phyloP scores from a whole-genome alignment of 352 stramenopile species.

The Phytophthora fragariae region DNA sequence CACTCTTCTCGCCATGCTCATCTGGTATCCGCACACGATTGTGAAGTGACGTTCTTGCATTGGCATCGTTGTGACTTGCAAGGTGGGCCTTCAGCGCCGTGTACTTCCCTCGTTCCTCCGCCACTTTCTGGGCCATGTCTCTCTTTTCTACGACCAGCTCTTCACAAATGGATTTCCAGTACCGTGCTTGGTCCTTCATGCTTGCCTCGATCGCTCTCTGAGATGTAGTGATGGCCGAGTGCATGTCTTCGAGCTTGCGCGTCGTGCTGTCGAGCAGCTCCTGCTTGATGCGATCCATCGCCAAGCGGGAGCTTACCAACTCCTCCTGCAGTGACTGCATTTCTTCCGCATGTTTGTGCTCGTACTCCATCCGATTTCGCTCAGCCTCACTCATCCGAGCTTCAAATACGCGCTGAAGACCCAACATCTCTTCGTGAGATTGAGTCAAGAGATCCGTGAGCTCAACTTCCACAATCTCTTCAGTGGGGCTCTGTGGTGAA shows the following conservation, averaged over 20 bases:
- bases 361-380: conserved; percentile 10
- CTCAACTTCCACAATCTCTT: conserved; percentile 54
- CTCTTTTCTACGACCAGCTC: conserved; percentile 57
- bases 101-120: conserved; percentile 54
- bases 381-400: conserved; percentile 34
- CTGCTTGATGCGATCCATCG: conserved; percentile 38
- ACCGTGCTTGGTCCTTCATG: conserved; percentile 46
- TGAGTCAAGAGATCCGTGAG: conserved; percentile 46
- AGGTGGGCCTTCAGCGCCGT: conserved; percentile 52
- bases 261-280: conserved; percentile 38
- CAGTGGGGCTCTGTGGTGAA: conserved; percentile 4
- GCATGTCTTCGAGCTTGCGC: conserved; percentile 37
- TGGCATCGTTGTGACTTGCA: conserved; percentile 29
- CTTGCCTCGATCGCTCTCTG: conserved; percentile 41
- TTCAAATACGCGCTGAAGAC: conserved; percentile 29
- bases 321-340: conserved; percentile 30
- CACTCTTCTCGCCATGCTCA: neutral
- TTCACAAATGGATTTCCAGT: conserved; percentile 58
- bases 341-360: conserved; percentile 23
- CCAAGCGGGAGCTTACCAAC: conserved; percentile 30
- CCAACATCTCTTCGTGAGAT: conserved; percentile 44
- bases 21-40: conserved; percentile 1
- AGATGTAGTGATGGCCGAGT: conserved; percentile 28
- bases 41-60: neutral
- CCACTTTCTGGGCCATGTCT: conserved; percentile 50